A percentile compares a stretch with the other conserved stretches of the same genome.
These are phyloP conservation scores for Heliosperma pusillum DNA, from an alignment of 148 eudicot genomes.

Conservation along the genomic window DNA sequence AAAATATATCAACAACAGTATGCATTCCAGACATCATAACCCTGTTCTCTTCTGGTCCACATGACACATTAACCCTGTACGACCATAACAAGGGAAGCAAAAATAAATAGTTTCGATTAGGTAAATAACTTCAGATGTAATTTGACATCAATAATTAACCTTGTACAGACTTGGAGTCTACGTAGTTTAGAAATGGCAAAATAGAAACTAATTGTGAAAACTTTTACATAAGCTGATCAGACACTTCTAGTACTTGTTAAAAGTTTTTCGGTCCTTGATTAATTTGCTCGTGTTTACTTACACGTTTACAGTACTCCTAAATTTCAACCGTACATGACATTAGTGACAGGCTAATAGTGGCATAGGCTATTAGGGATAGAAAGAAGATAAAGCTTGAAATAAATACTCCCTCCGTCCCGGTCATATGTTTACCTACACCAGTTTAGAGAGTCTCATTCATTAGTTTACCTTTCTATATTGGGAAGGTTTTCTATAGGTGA, in stretches of 20 bases:
- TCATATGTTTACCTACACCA: no score
- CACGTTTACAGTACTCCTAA: background rate
- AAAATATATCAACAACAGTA: constrained; percentile 56
- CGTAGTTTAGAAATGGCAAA: background rate
- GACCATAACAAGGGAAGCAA: background rate
- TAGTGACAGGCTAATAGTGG: background rate
- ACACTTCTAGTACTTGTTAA: background rate
- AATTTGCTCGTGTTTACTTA: background rate
- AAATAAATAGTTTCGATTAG: background rate
- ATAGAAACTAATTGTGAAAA: background rate
- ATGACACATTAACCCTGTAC: constrained; percentile 47
- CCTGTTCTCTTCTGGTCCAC: constrained; percentile 54
- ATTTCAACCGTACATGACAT: background rate
- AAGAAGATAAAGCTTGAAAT: constrained; percentile 1
- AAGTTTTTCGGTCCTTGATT: background rate
- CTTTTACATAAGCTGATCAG: background rate
- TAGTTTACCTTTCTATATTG: no score
- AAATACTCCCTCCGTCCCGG: no score
- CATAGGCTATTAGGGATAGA: background rate
- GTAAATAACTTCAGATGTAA: background rate
- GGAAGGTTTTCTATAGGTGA: no score
- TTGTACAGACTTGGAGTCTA: background rate
- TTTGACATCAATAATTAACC: background rate
- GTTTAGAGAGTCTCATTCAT: no score
- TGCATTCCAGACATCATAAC: constrained; percentile 57